Evolutionary conservation across 2,329 filamentous ascomycete species (phyloP).

Genomic region (Fusarium irregulare): DNA sequence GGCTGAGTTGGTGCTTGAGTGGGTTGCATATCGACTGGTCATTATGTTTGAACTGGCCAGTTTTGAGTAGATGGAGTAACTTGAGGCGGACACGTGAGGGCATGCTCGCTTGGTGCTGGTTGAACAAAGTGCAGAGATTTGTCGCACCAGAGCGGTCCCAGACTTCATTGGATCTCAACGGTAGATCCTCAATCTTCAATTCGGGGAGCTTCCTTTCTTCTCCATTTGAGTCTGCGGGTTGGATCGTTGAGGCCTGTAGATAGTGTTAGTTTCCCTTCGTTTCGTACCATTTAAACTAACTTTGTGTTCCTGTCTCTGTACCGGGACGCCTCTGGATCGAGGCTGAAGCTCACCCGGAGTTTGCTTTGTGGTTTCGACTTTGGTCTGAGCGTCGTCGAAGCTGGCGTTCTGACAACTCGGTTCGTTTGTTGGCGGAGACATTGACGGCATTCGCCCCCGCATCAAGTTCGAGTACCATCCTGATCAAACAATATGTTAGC

Average conservation of each 20-base stretch:
- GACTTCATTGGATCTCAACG: background rate
- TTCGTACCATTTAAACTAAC: background rate
- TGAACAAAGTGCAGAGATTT: background rate
- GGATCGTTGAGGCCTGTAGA: background rate
- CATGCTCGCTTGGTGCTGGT: background rate
- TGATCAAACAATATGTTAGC: background rate
- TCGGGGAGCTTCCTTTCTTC: background rate
- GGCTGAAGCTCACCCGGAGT: background rate
- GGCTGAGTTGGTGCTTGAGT: background rate
- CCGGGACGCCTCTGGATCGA: background rate
- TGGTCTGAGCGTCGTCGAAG: background rate
- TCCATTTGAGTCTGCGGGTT: too few species aligned
- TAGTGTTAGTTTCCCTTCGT: background rate
- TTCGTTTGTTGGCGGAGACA: background rate
- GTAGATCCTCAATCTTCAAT: background rate
- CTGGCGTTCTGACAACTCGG: background rate
- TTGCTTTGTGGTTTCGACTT: background rate
- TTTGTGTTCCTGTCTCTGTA: background rate
- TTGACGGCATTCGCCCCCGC: background rate
- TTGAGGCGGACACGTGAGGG: background rate
- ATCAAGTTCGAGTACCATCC: background rate
- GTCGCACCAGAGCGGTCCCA: background rate
- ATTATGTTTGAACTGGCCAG: background rate
- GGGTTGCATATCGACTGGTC: background rate
- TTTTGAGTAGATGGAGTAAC: background rate